phyloP scores from a whole-genome alignment of 495 filamentous ascomycete species.

The Trichoderma erinaceum region DNA sequence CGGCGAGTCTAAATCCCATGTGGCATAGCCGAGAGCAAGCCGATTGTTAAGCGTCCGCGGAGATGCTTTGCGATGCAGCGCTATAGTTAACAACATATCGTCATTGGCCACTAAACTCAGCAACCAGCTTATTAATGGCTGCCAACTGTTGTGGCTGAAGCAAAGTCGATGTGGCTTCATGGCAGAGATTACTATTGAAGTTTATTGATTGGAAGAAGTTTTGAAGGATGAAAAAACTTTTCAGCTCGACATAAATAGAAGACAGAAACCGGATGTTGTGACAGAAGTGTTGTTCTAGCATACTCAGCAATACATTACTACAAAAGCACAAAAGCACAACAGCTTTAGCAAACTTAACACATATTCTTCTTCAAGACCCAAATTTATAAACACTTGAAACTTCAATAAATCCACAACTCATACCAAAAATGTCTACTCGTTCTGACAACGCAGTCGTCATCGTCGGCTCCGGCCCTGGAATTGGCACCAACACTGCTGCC shows the following conservation, averaged over 20 bases:
- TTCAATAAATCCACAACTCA: too few species aligned
- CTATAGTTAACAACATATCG: background rate
- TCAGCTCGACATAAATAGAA: background rate
- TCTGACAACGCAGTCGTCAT: conserved; percentile 25
- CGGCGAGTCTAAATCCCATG: background rate
- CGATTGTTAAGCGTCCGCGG: background rate
- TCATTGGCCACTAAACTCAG: background rate
- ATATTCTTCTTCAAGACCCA: background rate
- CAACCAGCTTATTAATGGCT: background rate
- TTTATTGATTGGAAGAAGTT: background rate
- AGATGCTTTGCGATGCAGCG: background rate
- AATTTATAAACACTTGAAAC: background rate
- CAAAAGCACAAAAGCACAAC: background rate
- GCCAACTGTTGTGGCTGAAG: background rate
- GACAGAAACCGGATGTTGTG: background rate
- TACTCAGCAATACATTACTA: too few species aligned
- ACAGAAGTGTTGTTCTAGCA: background rate
- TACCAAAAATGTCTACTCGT: background rate
- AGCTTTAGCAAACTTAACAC: background rate
- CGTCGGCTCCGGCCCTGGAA: conserved; percentile 39
- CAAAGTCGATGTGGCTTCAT: background rate
- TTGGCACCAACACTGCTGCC: conserved; percentile 30
- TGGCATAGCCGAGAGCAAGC: background rate
- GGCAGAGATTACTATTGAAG: background rate
- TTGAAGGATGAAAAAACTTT: background rate